Evolutionary conservation across 2,329 filamentous ascomycete genomes (phyloP).

Genomic region (Sarocladium brachiariae): DNA sequence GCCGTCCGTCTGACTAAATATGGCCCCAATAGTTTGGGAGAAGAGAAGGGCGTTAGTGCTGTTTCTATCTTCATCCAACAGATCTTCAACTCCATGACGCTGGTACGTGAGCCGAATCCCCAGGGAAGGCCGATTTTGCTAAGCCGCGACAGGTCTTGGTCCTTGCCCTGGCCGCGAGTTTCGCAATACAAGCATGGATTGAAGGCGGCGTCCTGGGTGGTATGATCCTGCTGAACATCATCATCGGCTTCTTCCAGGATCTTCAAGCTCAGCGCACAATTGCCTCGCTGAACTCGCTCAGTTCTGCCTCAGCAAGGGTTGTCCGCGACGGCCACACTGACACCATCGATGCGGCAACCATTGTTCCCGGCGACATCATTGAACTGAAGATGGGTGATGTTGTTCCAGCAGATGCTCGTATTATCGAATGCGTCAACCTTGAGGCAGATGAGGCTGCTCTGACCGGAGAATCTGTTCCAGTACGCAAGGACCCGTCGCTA

Average conservation of each 20-base stretch:
- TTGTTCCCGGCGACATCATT: conserved; percentile 50
- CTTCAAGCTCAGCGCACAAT: conserved; percentile 33
- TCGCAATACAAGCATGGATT: conserved; percentile 43
- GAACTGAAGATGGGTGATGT: conserved; percentile 43
- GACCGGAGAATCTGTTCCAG: conserved; percentile 52
- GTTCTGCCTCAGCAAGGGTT: conserved; percentile 28
- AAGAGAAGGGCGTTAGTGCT: conserved; percentile 41
- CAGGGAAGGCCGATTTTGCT: neutral
- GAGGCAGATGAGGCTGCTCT: conserved; percentile 56
- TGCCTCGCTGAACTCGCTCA: conserved; percentile 28
- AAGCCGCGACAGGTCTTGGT: conserved; percentile 35
- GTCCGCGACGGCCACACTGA: conserved; percentile 26
- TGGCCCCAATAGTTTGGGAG: conserved; percentile 52
- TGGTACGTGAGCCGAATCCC: conserved; percentile 27
- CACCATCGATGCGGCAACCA: conserved; percentile 22
- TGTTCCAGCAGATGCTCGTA: conserved; percentile 46
- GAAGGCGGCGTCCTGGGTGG: conserved; percentile 44
- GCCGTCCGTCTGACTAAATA: conserved; percentile 41
- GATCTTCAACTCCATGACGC: conserved; percentile 51
- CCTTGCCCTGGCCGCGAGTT: conserved; percentile 50
- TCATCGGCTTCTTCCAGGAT: conserved; percentile 38
- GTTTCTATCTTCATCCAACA: conserved; percentile 51
- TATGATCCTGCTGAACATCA: conserved; percentile 43
- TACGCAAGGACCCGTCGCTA: conserved; percentile 37
- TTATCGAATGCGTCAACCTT: conserved; percentile 50